Conservation (phyloP, 2,329 filamentous ascomycete genomes). For the Aspergillus sojae region DNA sequence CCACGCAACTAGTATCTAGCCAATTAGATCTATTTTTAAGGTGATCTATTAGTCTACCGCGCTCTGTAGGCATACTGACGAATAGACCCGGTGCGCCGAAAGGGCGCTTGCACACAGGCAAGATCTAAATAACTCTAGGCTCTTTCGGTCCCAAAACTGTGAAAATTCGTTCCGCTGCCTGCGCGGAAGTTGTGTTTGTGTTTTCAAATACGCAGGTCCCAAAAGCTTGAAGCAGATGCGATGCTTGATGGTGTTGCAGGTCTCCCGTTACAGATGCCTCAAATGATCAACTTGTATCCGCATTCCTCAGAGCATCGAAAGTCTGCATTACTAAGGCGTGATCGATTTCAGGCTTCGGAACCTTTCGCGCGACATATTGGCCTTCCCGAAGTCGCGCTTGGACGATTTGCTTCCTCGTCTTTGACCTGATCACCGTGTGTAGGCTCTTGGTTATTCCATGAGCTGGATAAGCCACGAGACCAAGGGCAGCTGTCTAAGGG, state of each 20-base stretch:
- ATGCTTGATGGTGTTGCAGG: neutral
- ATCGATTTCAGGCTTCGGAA: neutral
- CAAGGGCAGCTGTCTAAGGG: conserved; percentile 23
- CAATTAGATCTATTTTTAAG: too few relatives aligned
- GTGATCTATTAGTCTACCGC: too few relatives aligned
- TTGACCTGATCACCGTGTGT: conserved; percentile 27
- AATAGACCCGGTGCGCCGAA: too few relatives aligned
- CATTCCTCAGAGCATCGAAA: conserved; percentile 13
- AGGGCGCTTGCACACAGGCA: too few relatives aligned
- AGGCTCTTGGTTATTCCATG: conserved; percentile 38
- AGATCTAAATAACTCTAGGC: too few relatives aligned
- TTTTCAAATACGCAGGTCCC: neutral
- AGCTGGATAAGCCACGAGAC: conserved; percentile 35
- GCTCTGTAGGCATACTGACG: too few relatives aligned
- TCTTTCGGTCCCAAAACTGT: too few relatives aligned
- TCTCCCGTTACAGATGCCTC: neutral
- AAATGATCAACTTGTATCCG: neutral
- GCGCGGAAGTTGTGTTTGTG: too few relatives aligned
- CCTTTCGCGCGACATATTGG: neutral
- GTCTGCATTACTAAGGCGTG: neutral
- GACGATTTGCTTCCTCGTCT: conserved; percentile 27
- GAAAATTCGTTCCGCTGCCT: too few relatives aligned
- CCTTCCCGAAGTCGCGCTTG: conserved; percentile 27
- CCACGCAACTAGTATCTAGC: too few relatives aligned
- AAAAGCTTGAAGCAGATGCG: neutral